Base-by-base conservation (phyloP, 148 eudicot genomes). In the Camellia sinensis region DNA sequence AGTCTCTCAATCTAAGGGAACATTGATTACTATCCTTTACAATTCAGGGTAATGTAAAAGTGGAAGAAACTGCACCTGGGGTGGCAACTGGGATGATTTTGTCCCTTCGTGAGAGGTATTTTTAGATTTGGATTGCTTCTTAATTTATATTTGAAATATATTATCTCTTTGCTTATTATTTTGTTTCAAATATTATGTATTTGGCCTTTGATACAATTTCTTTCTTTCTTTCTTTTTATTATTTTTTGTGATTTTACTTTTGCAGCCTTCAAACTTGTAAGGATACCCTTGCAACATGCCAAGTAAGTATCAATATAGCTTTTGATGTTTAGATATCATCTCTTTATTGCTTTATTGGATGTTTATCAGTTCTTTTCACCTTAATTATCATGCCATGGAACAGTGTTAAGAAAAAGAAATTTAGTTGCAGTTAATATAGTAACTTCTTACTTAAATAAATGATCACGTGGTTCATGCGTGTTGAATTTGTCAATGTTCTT, bases 71-170 rank as follows among this genome's bases (percentile, higher is more conserved):
- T 68, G 97, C 97, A 53, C 99, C 99, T 76, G 99, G 99, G 63
- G 99, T 87, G 80, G 93, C 96, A 75, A 97, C 99, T 17, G 94
- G 97, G 81, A 97, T 94, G 98, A 97, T 97, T 77, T 88, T 97
- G 75, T 86, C 93, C 52, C 98, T 97, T 82, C 98, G 99, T 53
- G 98, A 97, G 89, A 92, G 98, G 98, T 94, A 88, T 29, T 62
- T 14, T 81, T 75, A 45, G 71, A 68, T 62, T 13, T 67, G 43
- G 43, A 14, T 57, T 69, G 67, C 52, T 22, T 59, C 18, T 43
- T 70, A 19, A 3, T 22, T 14, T 17, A 56, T 43, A n/a, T 41
- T 44, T 7, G 9, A 57, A 54, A 54, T 19, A 67, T 77, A 21
- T 52, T 61, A 11, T 29, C 9, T 70, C 17, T 13, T 0, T 72